phyloP scores from a whole-genome alignment of 192 early-diverging fungal species.

The Coemansia sp. region DNA sequence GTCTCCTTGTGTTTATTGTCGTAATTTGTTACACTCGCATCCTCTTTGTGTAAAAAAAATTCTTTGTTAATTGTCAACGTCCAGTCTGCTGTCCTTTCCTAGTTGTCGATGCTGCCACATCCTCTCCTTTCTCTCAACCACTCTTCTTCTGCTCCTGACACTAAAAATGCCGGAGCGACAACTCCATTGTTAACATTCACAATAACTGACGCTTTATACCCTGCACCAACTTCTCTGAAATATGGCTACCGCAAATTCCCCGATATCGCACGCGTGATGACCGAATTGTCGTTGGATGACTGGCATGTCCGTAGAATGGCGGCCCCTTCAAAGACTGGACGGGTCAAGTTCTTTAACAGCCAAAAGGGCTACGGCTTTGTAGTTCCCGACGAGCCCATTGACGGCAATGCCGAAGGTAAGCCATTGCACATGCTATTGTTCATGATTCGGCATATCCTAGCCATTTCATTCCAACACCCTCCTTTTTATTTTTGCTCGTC shows the following conservation, averaged over 20 bases:
- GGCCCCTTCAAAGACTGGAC: constrained; percentile 24
- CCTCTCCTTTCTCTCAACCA: background rate
- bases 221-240: constrained; percentile 1
- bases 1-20: background rate
- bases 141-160: constrained; percentile 2
- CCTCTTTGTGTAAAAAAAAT: background rate
- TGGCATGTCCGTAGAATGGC: constrained; percentile 33
- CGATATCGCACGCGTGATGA: background rate
- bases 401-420: constrained; percentile 75
- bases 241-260: background rate
- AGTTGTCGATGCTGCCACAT: background rate
- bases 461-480: background rate
- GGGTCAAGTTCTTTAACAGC: constrained; percentile 86
- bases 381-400: constrained; percentile 65
- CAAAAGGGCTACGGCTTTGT: constrained; percentile 91
- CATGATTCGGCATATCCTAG: background rate
- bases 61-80: background rate
- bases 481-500: constrained; percentile 12
- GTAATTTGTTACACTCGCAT: background rate
- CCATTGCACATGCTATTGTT: background rate
- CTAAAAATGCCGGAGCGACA: background rate
- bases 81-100: background rate
- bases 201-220: background rate
- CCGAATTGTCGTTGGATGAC: background rate
- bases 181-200: background rate